Conservation (phyloP, 805 yeast species). For the Wickerhamomyces queroliae region DNA sequence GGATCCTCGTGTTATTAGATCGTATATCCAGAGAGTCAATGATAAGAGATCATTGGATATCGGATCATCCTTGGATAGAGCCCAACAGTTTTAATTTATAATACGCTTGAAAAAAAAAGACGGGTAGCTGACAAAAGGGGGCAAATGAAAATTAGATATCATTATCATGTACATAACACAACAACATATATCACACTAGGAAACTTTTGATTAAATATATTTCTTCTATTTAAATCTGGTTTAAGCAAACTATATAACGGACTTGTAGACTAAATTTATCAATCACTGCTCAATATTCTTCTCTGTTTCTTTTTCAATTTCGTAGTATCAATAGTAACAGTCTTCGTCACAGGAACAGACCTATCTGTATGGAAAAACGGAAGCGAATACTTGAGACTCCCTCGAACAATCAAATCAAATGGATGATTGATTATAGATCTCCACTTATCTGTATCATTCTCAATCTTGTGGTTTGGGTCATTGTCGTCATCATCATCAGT, state of each 20-base stretch:
- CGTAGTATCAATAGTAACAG: slow-evolving; percentile 49
- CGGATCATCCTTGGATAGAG: slow-evolving; percentile 51
- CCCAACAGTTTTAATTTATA: neutral
- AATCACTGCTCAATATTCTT: neutral
- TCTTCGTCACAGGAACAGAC: slow-evolving; percentile 57
- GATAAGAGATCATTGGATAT: slow-evolving; percentile 41
- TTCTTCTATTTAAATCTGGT: too few species aligned
- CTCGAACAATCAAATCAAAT: slow-evolving; percentile 80
- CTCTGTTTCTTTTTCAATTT: neutral
- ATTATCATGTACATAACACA: neutral
- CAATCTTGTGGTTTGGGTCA: slow-evolving; percentile 20
- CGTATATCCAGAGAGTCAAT: slow-evolving; percentile 62
- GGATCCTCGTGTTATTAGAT: slow-evolving; percentile 88
- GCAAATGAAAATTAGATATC: too few species aligned
- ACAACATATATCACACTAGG: neutral
- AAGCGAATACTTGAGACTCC: slow-evolving; percentile 70
- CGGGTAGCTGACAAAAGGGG: too few species aligned
- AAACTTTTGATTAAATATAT: too few species aligned
- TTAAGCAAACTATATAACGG: too few species aligned
- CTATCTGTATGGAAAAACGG: slow-evolving; percentile 53
- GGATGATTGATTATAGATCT: slow-evolving; percentile 66
- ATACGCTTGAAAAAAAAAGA: too few species aligned
- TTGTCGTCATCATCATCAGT: slow-evolving; percentile 20
- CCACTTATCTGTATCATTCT: slow-evolving; percentile 54
- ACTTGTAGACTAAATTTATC: too few species aligned